Conservation (phyloP, 2,329 filamentous ascomycete genomes). For the Neophaeococcomyces aloes region DNA sequence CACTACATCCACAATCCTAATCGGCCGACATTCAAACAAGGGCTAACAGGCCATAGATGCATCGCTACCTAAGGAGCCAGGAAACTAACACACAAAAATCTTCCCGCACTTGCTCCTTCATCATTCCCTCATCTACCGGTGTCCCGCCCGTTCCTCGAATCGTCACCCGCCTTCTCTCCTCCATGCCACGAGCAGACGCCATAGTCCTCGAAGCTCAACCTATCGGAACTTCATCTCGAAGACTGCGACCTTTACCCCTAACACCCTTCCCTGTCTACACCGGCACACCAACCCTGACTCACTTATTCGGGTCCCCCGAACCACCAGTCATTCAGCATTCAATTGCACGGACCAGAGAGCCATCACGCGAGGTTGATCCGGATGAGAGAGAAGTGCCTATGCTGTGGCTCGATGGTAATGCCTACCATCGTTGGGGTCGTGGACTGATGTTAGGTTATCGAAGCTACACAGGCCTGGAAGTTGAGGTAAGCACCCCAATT, state of each 20-base stretch:
- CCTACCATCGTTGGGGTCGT: constrained; percentile 3
- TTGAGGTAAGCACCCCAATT: background rate
- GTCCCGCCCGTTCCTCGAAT: background rate
- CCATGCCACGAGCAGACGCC: constrained; percentile 4
- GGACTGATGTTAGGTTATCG: constrained; percentile 7
- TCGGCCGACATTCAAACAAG: too few species aligned
- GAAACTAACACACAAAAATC: background rate
- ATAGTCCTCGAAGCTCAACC: constrained; percentile 3
- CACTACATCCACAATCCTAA: too few species aligned
- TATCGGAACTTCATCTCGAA: background rate
- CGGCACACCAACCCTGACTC: constrained; percentile 1
- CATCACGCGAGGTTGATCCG: background rate
- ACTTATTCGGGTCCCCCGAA: constrained; percentile 4
- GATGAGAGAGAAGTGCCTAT: background rate
- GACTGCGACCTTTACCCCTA: constrained; percentile 1
- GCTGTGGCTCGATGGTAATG: constrained; percentile 4
- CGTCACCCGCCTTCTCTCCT: constrained; percentile 1
- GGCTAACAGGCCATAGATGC: background rate
- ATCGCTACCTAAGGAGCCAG: background rate
- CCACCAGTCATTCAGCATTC: constrained; percentile 6
- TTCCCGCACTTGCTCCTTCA: background rate
- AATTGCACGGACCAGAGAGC: background rate
- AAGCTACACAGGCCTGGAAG: constrained; percentile 7
- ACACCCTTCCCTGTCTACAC: constrained; percentile 6
- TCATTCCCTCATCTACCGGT: background rate